Evolutionary conservation across 1,284 basidiomycete genomes (phyloP).

Genomic region (Ceratobasidium papillatum): DNA sequence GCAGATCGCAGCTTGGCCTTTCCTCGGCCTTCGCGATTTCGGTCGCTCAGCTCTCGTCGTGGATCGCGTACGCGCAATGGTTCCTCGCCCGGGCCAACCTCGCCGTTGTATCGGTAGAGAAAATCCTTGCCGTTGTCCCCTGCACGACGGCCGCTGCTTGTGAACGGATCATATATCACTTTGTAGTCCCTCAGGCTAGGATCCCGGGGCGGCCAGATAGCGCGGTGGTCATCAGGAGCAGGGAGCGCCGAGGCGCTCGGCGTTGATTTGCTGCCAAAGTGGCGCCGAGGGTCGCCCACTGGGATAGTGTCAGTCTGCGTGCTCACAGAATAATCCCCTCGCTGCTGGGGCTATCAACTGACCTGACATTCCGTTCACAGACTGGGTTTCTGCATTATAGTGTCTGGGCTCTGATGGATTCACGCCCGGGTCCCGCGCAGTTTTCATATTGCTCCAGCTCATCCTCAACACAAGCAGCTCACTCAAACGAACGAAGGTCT

Average conservation of each 20-base stretch:
- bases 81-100: constrained; percentile 39
- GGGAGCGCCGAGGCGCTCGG: constrained; percentile 21
- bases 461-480: constrained; percentile 14
- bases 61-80: constrained; percentile 41
- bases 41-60: constrained; percentile 34
- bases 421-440: not conserved
- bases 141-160: constrained; percentile 15
- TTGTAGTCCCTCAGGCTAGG: constrained; percentile 37
- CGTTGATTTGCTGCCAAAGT: constrained; percentile 28
- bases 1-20: constrained; percentile 41
- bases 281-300: constrained; percentile 31
- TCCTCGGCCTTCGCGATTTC: constrained; percentile 41
- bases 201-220: constrained; percentile 28
- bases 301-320: not conserved
- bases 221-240: constrained; percentile 2
- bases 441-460: constrained; percentile 38
- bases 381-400: not conserved
- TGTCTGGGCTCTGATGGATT: constrained; percentile 14
- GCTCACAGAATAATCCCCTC: not conserved
- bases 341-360: not conserved
- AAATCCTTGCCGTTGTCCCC: constrained; percentile 32
- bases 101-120: constrained; percentile 46
- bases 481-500: constrained; percentile 4
- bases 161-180: constrained; percentile 39
- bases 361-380: constrained; percentile 13